Evolutionary conservation across 2,329 filamentous ascomycete genomes (phyloP), one percentile per base, ranked within the genome.

Genomic region (Lasiodiplodia gonubiensis): DNA sequence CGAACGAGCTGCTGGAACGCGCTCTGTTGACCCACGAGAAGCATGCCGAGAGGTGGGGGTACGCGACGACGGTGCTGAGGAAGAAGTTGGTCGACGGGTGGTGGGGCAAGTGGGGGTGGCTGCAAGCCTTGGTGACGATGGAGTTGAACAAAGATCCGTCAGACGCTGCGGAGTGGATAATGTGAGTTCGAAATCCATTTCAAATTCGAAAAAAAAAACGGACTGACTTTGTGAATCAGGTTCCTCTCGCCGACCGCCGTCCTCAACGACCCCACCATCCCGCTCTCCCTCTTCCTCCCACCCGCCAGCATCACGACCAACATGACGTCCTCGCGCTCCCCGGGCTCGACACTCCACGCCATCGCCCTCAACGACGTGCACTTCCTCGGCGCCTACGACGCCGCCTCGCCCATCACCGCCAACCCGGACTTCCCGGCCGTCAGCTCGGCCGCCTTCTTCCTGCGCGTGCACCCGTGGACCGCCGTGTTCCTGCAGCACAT

Each of bases 91-190:
- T 73, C 1, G 72, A 70, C 12, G 79, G 78, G 2, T 77, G 73
- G 60, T 76, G 77, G 73, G 79, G 79, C 68, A 79, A 79, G 54
- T 72, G 75, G 30, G 70, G 71, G 18, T 78, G 76, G 66, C 52
- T 76, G 25, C 69, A 73, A 53, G 59, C 66, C 2, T 64, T 74
- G 21, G 68, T 78, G 21, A 70, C 72, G 8, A 59, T 71, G 35
- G 75, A 78, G 53, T 54, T 78, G 54, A 68, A 69, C 35, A 76
- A 75, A 67, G 72, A 72, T 7, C 69, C 70, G 18, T 63, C 67
- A 1, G 53, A 71, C 21, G 67, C 73, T 21, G 66, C 68, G 21
- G 71, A 77, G 46, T 78, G 76, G 76, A 70, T 78, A 11, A 71
- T 76, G 73, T 76, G 69, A 23, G 64, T 18, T 14, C 10, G 8